Conservation (phyloP, 192 early-diverging fungal genomes). For the Backusella mclennaniae region DNA sequence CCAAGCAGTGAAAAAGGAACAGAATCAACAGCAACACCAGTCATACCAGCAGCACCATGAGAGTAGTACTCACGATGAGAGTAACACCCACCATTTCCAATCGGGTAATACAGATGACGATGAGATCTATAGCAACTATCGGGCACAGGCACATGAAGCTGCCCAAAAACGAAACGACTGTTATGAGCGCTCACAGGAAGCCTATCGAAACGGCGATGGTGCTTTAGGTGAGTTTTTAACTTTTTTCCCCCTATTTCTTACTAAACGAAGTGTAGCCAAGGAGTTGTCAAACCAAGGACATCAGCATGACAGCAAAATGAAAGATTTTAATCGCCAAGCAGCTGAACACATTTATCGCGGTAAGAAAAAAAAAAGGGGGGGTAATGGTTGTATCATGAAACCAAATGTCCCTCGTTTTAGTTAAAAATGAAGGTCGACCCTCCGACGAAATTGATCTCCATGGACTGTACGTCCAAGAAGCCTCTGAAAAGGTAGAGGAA, state of each 20-base stretch:
- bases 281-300: conserved; percentile 54
- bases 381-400: neutral
- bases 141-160: conserved; percentile 42
- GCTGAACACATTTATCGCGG: conserved; percentile 46
- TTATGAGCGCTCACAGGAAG: conserved; percentile 43
- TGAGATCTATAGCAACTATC: conserved; percentile 26
- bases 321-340: conserved; percentile 52
- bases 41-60: neutral
- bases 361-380: conserved; percentile 8
- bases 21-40: conserved; percentile 15
- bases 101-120: conserved; percentile 24
- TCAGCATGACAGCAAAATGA: conserved; percentile 54
- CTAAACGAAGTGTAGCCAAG: conserved; percentile 29
- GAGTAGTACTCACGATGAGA: neutral
- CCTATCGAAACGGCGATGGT: conserved; percentile 46
- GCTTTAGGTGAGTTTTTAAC: conserved; percentile 37
- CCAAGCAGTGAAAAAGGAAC: neutral
- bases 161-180: conserved; percentile 48
- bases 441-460: conserved; percentile 65
- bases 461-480: conserved; percentile 66
- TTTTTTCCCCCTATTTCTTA: neutral
- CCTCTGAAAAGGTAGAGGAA: conserved; percentile 45
- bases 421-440: conserved; percentile 43
- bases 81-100: neutral
- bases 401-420: conserved; percentile 7